Percentiles rank a stretch among this genome's conserved stretches.
Conservation (phyloP, 2,329 filamentous ascomycete species). For the Drechslerella coelobrocha region DNA sequence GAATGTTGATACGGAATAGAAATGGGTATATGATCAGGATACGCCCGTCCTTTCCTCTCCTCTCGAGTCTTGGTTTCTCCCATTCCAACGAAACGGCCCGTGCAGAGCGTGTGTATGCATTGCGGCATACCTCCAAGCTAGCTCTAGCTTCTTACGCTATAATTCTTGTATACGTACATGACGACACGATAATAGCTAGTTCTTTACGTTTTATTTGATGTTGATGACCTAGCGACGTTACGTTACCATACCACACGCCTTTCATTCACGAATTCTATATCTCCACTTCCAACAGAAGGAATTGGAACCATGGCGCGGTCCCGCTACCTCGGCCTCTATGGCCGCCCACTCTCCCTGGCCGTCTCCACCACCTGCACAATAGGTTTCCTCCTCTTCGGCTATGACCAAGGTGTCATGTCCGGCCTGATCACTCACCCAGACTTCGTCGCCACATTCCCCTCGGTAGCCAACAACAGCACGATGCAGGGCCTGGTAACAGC, state of each 20-base stretch:
- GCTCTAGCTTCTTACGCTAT: no score
- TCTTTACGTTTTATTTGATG: no score
- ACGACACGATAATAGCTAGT: slow-evolving; percentile 3
- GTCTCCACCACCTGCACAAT: slow-evolving; percentile 71
- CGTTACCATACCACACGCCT: background rate
- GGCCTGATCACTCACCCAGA: slow-evolving; percentile 64
- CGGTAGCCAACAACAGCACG: slow-evolving; percentile 60
- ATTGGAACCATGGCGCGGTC: slow-evolving; percentile 6
- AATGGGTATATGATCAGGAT: no score
- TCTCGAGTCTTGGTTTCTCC: no score
- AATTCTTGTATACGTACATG: no score
- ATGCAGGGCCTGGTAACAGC: slow-evolving; percentile 58
- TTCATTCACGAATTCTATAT: background rate
- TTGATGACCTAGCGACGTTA: no score
- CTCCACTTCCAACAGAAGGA: background rate
- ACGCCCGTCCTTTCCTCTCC: no score
- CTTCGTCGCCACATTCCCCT: slow-evolving; percentile 63
- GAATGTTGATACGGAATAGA: no score
- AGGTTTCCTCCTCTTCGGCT: slow-evolving; percentile 69
- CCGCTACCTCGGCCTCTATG: slow-evolving; percentile 63
- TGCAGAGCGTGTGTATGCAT: no score
- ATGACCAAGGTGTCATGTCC: slow-evolving; percentile 65
- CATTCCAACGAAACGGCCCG: no score
- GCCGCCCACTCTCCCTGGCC: slow-evolving; percentile 65
- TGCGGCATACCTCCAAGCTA: no score